Evolutionary conservation across 768 basidiomycete genomes (phyloP).

Genomic region (Pholiota conissans): DNA sequence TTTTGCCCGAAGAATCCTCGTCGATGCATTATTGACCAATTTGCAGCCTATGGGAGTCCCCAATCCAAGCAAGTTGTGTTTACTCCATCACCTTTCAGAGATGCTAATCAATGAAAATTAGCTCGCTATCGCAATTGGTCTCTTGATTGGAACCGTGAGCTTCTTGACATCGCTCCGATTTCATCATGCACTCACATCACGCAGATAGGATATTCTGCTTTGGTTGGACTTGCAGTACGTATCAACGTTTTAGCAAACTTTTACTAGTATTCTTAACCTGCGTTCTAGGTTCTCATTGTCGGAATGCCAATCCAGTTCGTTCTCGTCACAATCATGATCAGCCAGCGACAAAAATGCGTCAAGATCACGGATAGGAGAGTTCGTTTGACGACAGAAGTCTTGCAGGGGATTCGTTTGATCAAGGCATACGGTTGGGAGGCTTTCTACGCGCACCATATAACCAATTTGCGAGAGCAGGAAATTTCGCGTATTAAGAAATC

Average conservation of each 20-base stretch:
- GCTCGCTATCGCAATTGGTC: slow-evolving; percentile 55
- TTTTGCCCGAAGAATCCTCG: neutral
- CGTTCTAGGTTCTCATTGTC: slow-evolving; percentile 10
- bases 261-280: slow-evolving; percentile 4
- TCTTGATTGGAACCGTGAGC: slow-evolving; percentile 59
- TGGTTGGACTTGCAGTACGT: slow-evolving; percentile 55
- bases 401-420: slow-evolving; percentile 67
- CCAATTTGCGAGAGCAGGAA: slow-evolving; percentile 37
- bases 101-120: slow-evolving; percentile 24
- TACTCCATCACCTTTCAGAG: neutral
- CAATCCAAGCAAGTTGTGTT: slow-evolving; percentile 46
- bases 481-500: slow-evolving; percentile 36
- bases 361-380: slow-evolving; percentile 69
- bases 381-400: slow-evolving; percentile 62
- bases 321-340: slow-evolving; percentile 49
- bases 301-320: slow-evolving; percentile 36
- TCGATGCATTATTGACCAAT: neutral
- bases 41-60: slow-evolving; percentile 63
- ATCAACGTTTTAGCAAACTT: neutral
- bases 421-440: slow-evolving; percentile 64
- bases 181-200: neutral
- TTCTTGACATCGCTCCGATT: neutral
- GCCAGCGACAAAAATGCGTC: slow-evolving; percentile 54
- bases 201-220: slow-evolving; percentile 66
- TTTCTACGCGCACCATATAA: slow-evolving; percentile 46